These are phyloP conservation scores for Nemania diffusa DNA, from an alignment of 2,329 filamentous ascomycete species.

Conservation along the genomic window DNA sequence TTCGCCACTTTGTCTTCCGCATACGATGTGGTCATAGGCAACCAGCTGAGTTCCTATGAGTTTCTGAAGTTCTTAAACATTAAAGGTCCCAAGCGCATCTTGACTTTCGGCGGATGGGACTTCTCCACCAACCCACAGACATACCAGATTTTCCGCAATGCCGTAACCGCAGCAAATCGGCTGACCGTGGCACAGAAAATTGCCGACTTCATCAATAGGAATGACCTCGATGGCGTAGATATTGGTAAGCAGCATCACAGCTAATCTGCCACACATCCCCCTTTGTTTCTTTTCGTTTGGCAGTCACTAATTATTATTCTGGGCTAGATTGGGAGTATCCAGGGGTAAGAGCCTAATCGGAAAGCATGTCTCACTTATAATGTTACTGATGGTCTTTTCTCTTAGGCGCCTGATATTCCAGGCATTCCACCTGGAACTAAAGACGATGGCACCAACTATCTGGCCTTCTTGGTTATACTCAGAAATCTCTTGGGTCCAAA, in stretches of 20 bases:
- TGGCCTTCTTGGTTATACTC: constrained; percentile 46
- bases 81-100: constrained; percentile 45
- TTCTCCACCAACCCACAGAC: constrained; percentile 50
- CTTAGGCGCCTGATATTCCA: constrained; percentile 45
- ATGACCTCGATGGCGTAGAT: constrained; percentile 53
- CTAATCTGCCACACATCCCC: background rate
- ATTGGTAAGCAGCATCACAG: constrained; percentile 42
- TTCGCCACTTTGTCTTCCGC: background rate
- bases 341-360: constrained; percentile 28
- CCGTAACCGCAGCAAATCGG: constrained; percentile 46
- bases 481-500: constrained; percentile 32
- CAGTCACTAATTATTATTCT: background rate
- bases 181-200: constrained; percentile 45
- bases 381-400: background rate
- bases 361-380: background rate
- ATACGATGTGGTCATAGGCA: background rate
- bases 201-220: constrained; percentile 48
- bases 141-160: constrained; percentile 50
- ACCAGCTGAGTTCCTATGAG: background rate
- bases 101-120: constrained; percentile 55
- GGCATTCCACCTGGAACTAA: constrained; percentile 47
- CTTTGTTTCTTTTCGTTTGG: background rate
- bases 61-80: background rate
- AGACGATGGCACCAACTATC: constrained; percentile 48
- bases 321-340: constrained; percentile 58